A percentile compares a stretch with the other conserved stretches of the same genome.
Conservation (phyloP, 2,329 filamentous ascomycete species). For the Immersiporthe knoxdaviesiana region DNA sequence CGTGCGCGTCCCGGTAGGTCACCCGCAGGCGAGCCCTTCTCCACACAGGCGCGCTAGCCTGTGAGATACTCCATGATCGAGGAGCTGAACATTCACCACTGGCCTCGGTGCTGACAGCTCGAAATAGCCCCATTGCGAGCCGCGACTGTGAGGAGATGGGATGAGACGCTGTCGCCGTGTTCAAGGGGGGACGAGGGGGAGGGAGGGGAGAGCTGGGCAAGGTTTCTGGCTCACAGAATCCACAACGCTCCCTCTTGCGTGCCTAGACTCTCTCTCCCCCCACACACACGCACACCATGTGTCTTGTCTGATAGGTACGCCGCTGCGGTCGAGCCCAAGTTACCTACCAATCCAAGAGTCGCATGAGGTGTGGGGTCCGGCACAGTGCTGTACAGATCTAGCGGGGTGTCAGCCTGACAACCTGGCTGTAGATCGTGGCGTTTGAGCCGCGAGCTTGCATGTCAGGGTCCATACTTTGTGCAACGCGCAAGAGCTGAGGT, state of each 20-base stretch:
- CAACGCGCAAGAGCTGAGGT: slow-evolving; percentile 12
- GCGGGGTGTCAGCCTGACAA: slow-evolving; percentile 14
- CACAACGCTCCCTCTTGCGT: not conserved
- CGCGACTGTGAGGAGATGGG: slow-evolving; percentile 1
- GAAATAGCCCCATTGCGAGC: not conserved
- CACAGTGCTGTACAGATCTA: slow-evolving; percentile 10
- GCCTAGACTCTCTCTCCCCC: not conserved
- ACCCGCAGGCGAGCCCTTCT: slow-evolving; percentile 8
- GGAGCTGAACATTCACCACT: slow-evolving; percentile 2
- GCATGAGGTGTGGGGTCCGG: not conserved
- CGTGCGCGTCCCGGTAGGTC: slow-evolving; percentile 19
- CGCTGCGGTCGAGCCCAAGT: not conserved
- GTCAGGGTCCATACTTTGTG: slow-evolving; percentile 9
- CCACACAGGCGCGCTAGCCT: slow-evolving; percentile 12
- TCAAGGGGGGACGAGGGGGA: too few species aligned
- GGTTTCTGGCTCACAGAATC: not conserved
- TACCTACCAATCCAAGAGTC: not conserved
- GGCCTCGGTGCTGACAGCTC: slow-evolving; percentile 2
- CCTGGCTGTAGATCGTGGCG: slow-evolving; percentile 22
- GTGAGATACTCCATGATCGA: slow-evolving; percentile 13
- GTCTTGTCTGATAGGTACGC: not conserved
- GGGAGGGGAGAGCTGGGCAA: not conserved
- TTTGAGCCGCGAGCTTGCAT: slow-evolving; percentile 26
- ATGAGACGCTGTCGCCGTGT: slow-evolving; percentile 10
- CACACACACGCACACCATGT: too few species aligned